Conservation (phyloP, 2,329 filamentous ascomycete species). For the Nemania abortiva region DNA sequence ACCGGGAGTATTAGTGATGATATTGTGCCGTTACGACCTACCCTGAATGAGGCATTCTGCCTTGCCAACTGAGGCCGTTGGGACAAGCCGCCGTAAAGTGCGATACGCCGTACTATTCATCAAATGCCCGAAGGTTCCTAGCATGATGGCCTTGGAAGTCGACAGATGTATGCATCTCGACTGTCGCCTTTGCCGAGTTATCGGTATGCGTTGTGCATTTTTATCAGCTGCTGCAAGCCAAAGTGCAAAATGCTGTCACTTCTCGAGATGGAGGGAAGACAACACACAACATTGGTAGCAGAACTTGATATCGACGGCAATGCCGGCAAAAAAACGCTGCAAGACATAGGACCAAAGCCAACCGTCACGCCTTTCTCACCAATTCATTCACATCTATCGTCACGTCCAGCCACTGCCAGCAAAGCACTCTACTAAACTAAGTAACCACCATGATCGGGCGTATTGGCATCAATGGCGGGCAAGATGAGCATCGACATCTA, state of each 20-base stretch:
- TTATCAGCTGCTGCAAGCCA: constrained; percentile 29
- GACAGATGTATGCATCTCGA: constrained; percentile 21
- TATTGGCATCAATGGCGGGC: constrained; percentile 22
- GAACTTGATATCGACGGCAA: constrained; percentile 24
- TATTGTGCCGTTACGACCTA: neutral
- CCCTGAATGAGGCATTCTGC: constrained; percentile 9
- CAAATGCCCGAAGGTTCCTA: constrained; percentile 14
- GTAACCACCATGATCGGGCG: constrained; percentile 16
- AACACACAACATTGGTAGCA: constrained; percentile 28
- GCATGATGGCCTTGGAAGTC: constrained; percentile 21
- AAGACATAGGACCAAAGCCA: constrained; percentile 12
- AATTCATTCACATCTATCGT: constrained; percentile 21
- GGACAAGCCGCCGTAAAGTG: constrained; percentile 7
- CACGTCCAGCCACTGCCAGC: constrained; percentile 34
- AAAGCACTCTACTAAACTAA: constrained; percentile 30
- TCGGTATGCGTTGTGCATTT: constrained; percentile 32
- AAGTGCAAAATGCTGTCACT: constrained; percentile 26
- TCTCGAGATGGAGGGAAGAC: constrained; percentile 37
- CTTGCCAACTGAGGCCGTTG: neutral
- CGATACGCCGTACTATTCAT: constrained; percentile 13
- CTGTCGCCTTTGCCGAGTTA: constrained; percentile 17
- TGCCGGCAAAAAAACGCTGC: constrained; percentile 17
- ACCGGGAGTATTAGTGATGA: neutral
- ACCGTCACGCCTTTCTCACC: constrained; percentile 13
- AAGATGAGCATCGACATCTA: constrained; percentile 25